phyloP scores from a whole-genome alignment of 345 rosid genomes.

The Salix purpurea region DNA sequence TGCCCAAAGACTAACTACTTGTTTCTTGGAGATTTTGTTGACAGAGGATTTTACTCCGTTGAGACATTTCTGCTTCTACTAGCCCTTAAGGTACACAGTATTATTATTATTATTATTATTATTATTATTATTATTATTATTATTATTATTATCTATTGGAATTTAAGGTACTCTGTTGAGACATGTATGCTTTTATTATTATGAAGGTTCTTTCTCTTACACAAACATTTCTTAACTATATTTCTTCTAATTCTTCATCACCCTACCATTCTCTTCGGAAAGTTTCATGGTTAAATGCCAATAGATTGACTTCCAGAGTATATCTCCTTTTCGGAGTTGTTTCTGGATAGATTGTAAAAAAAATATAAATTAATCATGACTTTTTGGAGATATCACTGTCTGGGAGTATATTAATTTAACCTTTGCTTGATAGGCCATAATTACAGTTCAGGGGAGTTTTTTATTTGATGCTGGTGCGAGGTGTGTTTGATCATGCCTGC shows the following conservation, averaged over 20 bases:
- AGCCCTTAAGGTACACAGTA: slow-evolving; percentile 69
- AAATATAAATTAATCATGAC: neutral
- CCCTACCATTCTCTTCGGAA: neutral
- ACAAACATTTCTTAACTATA: neutral
- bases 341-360: neutral
- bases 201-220: neutral
- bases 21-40: slow-evolving; percentile 98
- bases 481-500: neutral
- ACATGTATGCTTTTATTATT: neutral
- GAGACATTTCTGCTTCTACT: slow-evolving; percentile 92
- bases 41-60: slow-evolving; percentile 91
- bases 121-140: too few relatives aligned
- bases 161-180: neutral
- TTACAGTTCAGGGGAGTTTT: neutral
- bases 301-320: neutral
- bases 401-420: neutral
- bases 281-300: neutral
- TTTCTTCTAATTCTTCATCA: neutral
- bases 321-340: neutral
- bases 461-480: neutral
- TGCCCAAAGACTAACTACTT: slow-evolving; percentile 94
- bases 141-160: neutral
- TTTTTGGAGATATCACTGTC: neutral
- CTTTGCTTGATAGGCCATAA: neutral
- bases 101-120: too few relatives aligned